Base-by-base conservation (phyloP, 2,329 filamentous ascomycete genomes). In the Diaporthe helianthi region DNA sequence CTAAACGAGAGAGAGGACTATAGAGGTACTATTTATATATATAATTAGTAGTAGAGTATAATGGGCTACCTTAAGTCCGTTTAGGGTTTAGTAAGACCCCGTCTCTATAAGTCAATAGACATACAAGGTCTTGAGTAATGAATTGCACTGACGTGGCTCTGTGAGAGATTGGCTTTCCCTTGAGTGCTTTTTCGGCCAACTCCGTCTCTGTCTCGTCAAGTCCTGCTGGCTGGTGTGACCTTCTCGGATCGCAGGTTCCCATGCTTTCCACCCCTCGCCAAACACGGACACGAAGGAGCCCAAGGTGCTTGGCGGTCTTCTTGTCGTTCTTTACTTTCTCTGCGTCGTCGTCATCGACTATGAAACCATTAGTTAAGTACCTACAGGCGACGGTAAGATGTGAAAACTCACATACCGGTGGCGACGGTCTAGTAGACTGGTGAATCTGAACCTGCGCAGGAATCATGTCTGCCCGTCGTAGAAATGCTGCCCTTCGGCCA, bases 121-220 rank as follows among this genome's bases (percentile, higher is more conserved):
- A n/a, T n/a, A n/a, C n/a, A n/a, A n/a, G n/a, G n/a, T n/a, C n/a
- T n/a, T n/a, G n/a, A n/a, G n/a, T n/a, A 24, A 41, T 4, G 8
- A 8, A n/a, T n/a, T n/a, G n/a, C 8, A 60, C 73, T 68, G 68
- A 80, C 78, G 60, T 74, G 10, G 76, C 78, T 4, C 76, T 76
- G 33, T 80, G 78, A 1, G 78, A 79, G 12, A 80, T 69, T 0
- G 75, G 73, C 51, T 74, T 76, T 10, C 78, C 79, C 41, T 80
- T 79, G 3, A 80, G 69, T 0, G 78, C 74, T 63, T 79, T 76
- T 44, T 80, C 78, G 0, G 78, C 69, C 2, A 80, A 8, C 5
- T 41, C 2, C 4, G 1, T 9, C 4, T 36, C 15, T 12, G 5
- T 5, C 7, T 63, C 58, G 4, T 36, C 44, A 47, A 63, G 15